Conservation (phyloP, 2,329 filamentous ascomycete species). For the Cladosporium cucumerinum region DNA sequence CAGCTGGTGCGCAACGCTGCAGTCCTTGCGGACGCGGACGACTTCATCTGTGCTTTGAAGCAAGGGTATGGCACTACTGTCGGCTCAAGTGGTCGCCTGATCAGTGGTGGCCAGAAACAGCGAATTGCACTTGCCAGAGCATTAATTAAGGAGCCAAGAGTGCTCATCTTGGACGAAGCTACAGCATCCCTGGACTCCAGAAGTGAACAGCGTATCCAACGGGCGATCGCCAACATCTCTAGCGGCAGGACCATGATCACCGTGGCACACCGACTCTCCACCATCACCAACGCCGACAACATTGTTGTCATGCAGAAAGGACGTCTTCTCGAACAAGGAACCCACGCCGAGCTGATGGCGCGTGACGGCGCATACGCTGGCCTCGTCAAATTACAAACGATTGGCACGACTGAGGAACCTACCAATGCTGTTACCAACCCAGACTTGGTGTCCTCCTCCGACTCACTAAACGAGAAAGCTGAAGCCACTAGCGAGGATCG, state of each 20-base stretch:
- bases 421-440: not conserved
- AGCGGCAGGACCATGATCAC: constrained; percentile 40
- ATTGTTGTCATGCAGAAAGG: constrained; percentile 50
- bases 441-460: not conserved
- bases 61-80: constrained; percentile 48
- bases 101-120: constrained; percentile 44
- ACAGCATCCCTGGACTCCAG: constrained; percentile 43
- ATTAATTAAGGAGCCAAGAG: constrained; percentile 46
- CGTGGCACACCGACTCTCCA: constrained; percentile 44
- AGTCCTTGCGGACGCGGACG: constrained; percentile 75
- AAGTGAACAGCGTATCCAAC: constrained; percentile 38
- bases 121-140: constrained; percentile 44
- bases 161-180: constrained; percentile 52
- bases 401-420: not conserved
- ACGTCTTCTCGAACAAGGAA: constrained; percentile 47
- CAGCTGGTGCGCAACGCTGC: constrained; percentile 89
- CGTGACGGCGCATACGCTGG: constrained; percentile 42
- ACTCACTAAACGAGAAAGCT: constrained; percentile 3
- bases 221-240: constrained; percentile 35
- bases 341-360: constrained; percentile 46
- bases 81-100: constrained; percentile 34
- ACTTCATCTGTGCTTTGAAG: constrained; percentile 43
- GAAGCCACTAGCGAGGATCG: not conserved
- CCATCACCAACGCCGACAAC: constrained; percentile 40
- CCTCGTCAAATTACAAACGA: constrained; percentile 48